phyloP scores from a whole-genome alignment of 2,329 filamentous ascomycete genomes.

The Aureobasidium sp. region DNA sequence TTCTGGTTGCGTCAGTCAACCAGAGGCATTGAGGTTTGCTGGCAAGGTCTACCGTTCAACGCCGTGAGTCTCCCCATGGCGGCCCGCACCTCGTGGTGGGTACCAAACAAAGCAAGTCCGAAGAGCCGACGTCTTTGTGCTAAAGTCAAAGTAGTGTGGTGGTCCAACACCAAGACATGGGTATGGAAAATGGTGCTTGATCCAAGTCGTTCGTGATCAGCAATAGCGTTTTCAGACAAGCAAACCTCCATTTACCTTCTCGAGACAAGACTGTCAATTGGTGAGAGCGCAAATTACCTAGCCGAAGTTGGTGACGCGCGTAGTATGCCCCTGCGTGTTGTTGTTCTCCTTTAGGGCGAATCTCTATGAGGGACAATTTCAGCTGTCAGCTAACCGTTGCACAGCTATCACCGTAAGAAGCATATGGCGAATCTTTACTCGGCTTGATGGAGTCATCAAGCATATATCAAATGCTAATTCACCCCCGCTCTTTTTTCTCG shows the following conservation, averaged over 20 bases:
- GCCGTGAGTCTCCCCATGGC: neutral
- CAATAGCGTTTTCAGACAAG: neutral
- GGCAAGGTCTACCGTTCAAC: neutral
- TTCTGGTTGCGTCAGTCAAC: neutral
- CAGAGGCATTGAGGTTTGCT: neutral
- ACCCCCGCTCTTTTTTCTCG: neutral
- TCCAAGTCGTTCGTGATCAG: neutral
- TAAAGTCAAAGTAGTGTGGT: neutral
- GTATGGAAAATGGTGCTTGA: neutral
- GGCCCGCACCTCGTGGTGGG: conserved; percentile 1
- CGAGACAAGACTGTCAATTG: neutral
- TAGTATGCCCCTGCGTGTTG: neutral
- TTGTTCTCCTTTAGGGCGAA: neutral
- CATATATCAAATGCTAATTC: neutral
- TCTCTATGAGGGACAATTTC: neutral
- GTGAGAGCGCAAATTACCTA: neutral
- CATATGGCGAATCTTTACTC: neutral
- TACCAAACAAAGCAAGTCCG: neutral
- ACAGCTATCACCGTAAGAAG: neutral
- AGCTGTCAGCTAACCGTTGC: conserved; percentile 3
- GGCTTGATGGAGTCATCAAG: neutral
- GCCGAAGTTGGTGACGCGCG: neutral
- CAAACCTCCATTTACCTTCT: neutral
- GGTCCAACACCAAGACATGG: neutral
- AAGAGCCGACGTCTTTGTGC: neutral